Evolutionary conservation across 2,329 filamentous ascomycete genomes (phyloP).

Genomic region (Eutypella sp.): DNA sequence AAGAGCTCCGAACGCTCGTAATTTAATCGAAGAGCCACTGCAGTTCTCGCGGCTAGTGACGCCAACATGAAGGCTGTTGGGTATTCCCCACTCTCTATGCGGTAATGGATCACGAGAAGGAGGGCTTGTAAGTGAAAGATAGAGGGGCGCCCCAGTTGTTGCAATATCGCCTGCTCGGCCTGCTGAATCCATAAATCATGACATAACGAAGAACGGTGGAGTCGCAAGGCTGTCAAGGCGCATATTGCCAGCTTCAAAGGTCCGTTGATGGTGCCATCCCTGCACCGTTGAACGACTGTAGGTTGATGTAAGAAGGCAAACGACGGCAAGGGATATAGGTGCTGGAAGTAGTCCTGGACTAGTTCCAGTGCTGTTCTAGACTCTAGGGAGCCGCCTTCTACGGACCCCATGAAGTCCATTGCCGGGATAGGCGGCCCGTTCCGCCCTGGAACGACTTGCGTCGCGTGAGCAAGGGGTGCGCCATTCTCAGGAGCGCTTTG

Average conservation of each 20-base stretch:
- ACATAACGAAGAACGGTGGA: slow-evolving; percentile 16
- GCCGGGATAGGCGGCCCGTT: neutral
- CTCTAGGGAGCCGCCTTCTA: slow-evolving; percentile 9
- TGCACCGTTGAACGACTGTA: slow-evolving; percentile 26
- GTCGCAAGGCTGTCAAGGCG: slow-evolving; percentile 27
- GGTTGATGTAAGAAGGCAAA: slow-evolving; percentile 31
- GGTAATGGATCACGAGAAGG: slow-evolving; percentile 26
- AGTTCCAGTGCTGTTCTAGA: slow-evolving; percentile 12
- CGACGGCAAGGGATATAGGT: slow-evolving; percentile 28
- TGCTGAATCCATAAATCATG: slow-evolving; percentile 25
- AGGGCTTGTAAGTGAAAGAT: slow-evolving; percentile 29
- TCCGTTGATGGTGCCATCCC: slow-evolving; percentile 25
- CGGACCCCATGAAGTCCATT: slow-evolving; percentile 2
- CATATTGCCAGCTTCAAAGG: slow-evolving; percentile 28
- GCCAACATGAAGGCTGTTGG: slow-evolving; percentile 32
- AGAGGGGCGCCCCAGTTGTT: slow-evolving; percentile 27
- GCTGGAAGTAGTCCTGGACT: slow-evolving; percentile 25
- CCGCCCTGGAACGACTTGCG: too few species aligned
- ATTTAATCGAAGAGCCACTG: slow-evolving; percentile 34
- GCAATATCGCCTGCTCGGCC: slow-evolving; percentile 27
- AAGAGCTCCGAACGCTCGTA: slow-evolving; percentile 32
- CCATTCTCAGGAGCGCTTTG: neutral
- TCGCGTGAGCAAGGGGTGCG: too few species aligned
- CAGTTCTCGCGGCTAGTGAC: slow-evolving; percentile 30
- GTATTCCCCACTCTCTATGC: slow-evolving; percentile 28